Evolutionary conservation across 106 monocot species (phyloP).

Genomic region (Dioscorea dumetorum): DNA sequence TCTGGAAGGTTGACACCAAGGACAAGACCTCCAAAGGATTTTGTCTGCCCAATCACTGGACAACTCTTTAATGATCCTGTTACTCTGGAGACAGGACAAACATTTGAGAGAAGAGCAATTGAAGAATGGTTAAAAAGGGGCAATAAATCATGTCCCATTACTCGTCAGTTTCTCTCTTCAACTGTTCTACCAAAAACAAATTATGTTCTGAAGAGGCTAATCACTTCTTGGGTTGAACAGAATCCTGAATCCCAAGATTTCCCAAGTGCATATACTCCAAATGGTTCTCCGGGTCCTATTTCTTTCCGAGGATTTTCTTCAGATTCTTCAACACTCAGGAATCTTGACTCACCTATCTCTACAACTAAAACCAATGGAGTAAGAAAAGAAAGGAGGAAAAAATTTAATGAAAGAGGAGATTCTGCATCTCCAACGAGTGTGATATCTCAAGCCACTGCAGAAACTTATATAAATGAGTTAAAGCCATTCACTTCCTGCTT

Average conservation of each 20-base stretch:
- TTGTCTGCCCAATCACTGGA: constrained; percentile 53
- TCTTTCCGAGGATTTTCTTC: constrained; percentile 10
- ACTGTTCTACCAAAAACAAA: constrained; percentile 40
- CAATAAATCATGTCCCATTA: constrained; percentile 49
- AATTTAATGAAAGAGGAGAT: constrained; percentile 16
- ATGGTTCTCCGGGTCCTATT: constrained; percentile 13
- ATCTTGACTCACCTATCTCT: constrained; percentile 3
- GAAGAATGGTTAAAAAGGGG: constrained; percentile 57
- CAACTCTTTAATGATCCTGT: constrained; percentile 50
- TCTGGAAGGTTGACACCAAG: constrained; percentile 16
- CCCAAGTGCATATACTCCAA: constrained; percentile 27
- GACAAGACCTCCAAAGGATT: constrained; percentile 47
- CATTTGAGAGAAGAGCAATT: constrained; percentile 51
- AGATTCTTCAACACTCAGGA: constrained; percentile 2
- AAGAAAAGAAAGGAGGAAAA: constrained; percentile 28
- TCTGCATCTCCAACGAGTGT: constrained; percentile 37
- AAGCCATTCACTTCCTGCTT: constrained; percentile 31
- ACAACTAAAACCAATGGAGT: background rate
- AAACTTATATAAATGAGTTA: constrained; percentile 28
- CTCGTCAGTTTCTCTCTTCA: constrained; percentile 43
- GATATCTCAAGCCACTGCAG: constrained; percentile 42
- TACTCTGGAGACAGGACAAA: constrained; percentile 56
- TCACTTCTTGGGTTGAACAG: constrained; percentile 46
- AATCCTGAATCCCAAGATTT: constrained; percentile 33
- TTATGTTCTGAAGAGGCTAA: constrained; percentile 41